Evolutionary conservation across 2,329 filamentous ascomycete genomes (phyloP), one percentile per base, ranked within the genome.

Genomic region (Aphanocladium album): DNA sequence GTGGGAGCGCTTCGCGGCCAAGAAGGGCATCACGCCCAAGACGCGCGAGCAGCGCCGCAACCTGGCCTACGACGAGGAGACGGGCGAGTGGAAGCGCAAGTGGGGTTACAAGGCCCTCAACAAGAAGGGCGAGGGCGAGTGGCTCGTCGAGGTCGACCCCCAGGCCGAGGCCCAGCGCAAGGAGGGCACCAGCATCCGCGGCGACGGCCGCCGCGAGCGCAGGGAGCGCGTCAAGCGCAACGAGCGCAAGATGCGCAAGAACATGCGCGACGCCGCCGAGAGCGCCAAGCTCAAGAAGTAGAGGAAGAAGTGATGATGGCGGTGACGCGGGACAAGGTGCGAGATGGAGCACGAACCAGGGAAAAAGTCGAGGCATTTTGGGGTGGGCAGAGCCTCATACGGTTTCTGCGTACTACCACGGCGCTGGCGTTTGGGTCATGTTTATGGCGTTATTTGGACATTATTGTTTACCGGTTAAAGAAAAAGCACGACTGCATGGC

Each of bases 101-200:
- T 99, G 93, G 91, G 95, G 95, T 0, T 96, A 95, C 79, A 89
- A 93, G 79, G 93, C 89, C 63, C 87, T 90, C 74, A 95, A 95
- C 75, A 93, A 95, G 80, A 86, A 87, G 63, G 89, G 85, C 21
- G 88, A 96, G 75, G 81, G 86, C 65, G 88, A 96, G 70, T 96
- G 93, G 90, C 79, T 97, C 67, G 91, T 97, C 62, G 95, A 98
- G 83, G 88, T 99, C 58, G 89, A 96, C 71, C 85, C 89, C 73
- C 85, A 88, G 73, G 86, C 85, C 71, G 88, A 90, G 76, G 81
- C 78, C 43, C 78, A 80, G 70, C 76, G 77, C 54, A 84, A 89
- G 74, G 82, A 87, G 65, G 86, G 84, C 7, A 84, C 83, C 65
- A 84, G 79, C 63, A 78, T 85, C 62, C 79, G 80, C 59, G 85